Conservation (phyloP, 345 rosid genomes). For the Corymbia maculata region DNA sequence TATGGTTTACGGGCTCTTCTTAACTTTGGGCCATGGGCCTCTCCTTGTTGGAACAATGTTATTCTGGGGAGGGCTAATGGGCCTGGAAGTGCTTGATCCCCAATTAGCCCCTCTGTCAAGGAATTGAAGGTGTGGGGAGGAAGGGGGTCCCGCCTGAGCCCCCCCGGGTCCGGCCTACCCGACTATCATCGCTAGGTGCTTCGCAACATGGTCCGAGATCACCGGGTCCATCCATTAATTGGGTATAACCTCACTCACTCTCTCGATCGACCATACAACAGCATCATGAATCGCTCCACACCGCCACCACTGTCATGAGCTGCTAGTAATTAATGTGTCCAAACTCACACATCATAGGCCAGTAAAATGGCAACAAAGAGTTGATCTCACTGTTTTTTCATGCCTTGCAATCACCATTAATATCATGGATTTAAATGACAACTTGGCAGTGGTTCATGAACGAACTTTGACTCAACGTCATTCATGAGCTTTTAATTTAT, state of each 20-base stretch:
- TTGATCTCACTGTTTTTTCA: not conserved
- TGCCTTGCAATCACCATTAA: not conserved
- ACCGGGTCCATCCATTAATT: not conserved
- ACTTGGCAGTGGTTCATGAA: not conserved
- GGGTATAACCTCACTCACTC: not conserved
- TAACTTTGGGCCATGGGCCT: not conserved
- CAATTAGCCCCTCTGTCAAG: not conserved
- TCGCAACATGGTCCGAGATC: not conserved
- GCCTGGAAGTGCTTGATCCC: not conserved
- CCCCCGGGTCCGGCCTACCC: not conserved
- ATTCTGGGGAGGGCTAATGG: not conserved
- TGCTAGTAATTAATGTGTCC: rapidly evolving
- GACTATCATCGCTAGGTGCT: not conserved
- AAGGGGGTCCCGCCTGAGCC: not conserved
- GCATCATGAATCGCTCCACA: rapidly evolving
- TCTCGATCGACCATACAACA: not conserved
- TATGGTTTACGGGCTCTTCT: not conserved
- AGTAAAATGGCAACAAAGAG: not conserved
- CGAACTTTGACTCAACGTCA: no score
- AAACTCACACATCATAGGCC: not conserved
- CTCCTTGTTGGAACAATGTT: not conserved
- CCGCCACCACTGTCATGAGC: not conserved
- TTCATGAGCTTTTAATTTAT: no score
- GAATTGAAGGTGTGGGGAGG: not conserved
- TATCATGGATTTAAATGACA: not conserved